Conservation (phyloP, 108 stramenopile genomes). For the Fragilariopsis cylindrus region DNA sequence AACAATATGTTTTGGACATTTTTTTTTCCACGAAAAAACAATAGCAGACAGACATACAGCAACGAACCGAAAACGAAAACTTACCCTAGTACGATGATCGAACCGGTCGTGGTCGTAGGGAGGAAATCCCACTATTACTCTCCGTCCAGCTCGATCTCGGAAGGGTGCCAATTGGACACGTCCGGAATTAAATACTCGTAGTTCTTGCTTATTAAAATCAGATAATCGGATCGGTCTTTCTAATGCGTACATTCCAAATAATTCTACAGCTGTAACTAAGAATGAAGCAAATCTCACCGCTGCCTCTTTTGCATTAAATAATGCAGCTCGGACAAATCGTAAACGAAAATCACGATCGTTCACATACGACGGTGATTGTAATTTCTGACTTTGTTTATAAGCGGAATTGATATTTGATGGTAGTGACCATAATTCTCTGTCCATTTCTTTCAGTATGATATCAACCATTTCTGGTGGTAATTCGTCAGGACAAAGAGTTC, state of each 20-base stretch:
- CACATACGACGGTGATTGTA: slow-evolving; percentile 15
- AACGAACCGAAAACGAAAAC: not conserved
- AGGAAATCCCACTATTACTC: slow-evolving; percentile 9
- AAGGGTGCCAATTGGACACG: slow-evolving; percentile 7
- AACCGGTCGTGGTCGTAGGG: not conserved
- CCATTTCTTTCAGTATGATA: not conserved
- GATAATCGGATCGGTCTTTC: slow-evolving; percentile 11
- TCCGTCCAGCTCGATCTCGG: slow-evolving; percentile 6
- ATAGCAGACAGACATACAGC: no score
- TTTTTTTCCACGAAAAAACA: no score
- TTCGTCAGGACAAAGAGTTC: not conserved
- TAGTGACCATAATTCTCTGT: not conserved
- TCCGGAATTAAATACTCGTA: not conserved
- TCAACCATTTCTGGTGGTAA: not conserved
- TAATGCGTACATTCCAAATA: slow-evolving; percentile 26
- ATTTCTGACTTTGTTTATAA: not conserved
- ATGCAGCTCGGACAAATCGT: slow-evolving; percentile 30
- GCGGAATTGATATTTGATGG: not conserved
- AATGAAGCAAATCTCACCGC: slow-evolving; percentile 10
- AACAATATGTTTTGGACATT: no score
- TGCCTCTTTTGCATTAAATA: slow-evolving; percentile 22
- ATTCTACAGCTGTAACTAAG: slow-evolving; percentile 28
- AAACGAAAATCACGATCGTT: slow-evolving; percentile 23
- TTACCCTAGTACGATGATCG: not conserved
- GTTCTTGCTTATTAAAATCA: slow-evolving; percentile 2